Evolutionary conservation across 768 basidiomycete genomes (phyloP).

Genomic region (Lactifluus hygrophoroides): DNA sequence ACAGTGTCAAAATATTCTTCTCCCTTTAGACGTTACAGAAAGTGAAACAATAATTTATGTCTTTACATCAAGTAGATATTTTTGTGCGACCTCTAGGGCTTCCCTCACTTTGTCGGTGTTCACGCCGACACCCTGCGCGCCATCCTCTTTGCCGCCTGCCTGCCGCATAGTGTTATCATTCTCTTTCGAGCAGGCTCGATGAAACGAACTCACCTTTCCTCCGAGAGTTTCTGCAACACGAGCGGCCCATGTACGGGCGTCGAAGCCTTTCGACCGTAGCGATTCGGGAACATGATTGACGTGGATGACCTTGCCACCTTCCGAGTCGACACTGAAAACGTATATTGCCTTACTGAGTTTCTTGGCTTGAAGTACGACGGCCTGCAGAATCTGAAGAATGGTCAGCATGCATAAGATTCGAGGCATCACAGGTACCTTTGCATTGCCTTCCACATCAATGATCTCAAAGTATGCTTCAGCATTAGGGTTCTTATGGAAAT

Average conservation of each 20-base stretch:
- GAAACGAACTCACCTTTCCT: conserved; percentile 61
- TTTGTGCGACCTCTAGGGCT: conserved; percentile 50
- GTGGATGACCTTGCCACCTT: conserved; percentile 72
- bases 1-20: neutral
- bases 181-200: neutral
- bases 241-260: conserved; percentile 84
- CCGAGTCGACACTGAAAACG: conserved; percentile 71
- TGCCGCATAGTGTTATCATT: conserved; percentile 27
- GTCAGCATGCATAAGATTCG: neutral
- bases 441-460: conserved; percentile 73
- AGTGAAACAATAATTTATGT: neutral
- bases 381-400: conserved; percentile 57
- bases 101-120: conserved; percentile 55
- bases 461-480: conserved; percentile 60
- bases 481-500: conserved; percentile 72
- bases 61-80: conserved; percentile 12
- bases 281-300: conserved; percentile 72
- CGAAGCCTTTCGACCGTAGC: conserved; percentile 54
- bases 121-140: conserved; percentile 80
- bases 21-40: neutral
- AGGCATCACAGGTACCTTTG: conserved; percentile 50
- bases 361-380: conserved; percentile 67
- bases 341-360: conserved; percentile 79
- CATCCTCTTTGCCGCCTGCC: conserved; percentile 95
- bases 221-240: conserved; percentile 73